Evolutionary conservation across 345 rosid species (phyloP).

Genomic region (Combretum micranthum): DNA sequence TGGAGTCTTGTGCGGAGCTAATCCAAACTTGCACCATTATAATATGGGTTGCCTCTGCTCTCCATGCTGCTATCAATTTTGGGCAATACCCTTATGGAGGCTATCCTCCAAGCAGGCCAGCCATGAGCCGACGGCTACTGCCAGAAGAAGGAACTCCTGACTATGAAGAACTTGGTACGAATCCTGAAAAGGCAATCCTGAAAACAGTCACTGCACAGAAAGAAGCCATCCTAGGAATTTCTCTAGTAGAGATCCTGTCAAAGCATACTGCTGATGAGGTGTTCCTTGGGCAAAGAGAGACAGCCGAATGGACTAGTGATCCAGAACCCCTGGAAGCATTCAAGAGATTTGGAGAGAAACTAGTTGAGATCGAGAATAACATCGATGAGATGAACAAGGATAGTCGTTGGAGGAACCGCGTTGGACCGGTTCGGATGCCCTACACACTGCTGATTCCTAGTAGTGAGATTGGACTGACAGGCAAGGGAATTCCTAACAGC

Average conservation of each 20-base stretch:
- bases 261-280: slow-evolving; percentile 53
- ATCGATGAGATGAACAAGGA: slow-evolving; percentile 32
- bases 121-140: slow-evolving; percentile 49
- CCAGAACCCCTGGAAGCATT: slow-evolving; percentile 30
- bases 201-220: slow-evolving; percentile 42
- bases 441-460: slow-evolving; percentile 46
- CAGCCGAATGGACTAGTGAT: slow-evolving; percentile 50
- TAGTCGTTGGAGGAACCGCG: slow-evolving; percentile 34
- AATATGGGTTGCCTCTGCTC: slow-evolving; percentile 70
- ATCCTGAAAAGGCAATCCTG: slow-evolving; percentile 44
- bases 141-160: slow-evolving; percentile 50
- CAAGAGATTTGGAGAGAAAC: slow-evolving; percentile 33
- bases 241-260: slow-evolving; percentile 52
- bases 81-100: slow-evolving; percentile 74
- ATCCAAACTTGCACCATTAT: slow-evolving; percentile 53
- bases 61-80: slow-evolving; percentile 63
- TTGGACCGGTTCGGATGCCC: slow-evolving; percentile 44
- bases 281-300: slow-evolving; percentile 53
- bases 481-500: slow-evolving; percentile 61
- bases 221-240: slow-evolving; percentile 35
- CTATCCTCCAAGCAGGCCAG: slow-evolving; percentile 54
- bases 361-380: slow-evolving; percentile 37
- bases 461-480: slow-evolving; percentile 41
- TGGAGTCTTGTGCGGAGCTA: slow-evolving; percentile 43
- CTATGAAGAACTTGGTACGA: slow-evolving; percentile 33